phyloP scores from a whole-genome alignment of 345 rosid genomes.

The Clausena lansium region DNA sequence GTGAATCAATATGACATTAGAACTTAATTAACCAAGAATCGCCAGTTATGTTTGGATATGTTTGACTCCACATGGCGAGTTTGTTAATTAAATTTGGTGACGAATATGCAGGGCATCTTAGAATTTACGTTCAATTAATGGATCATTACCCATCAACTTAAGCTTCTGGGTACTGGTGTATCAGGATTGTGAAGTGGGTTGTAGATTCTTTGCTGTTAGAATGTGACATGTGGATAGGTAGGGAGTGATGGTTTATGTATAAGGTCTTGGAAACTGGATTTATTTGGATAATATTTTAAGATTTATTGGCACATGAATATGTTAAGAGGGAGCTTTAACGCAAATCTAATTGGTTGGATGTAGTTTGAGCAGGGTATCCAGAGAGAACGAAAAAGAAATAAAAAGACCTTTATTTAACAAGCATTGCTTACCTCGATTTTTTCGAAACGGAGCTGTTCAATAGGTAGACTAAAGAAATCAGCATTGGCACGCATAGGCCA shows the following conservation, averaged over 20 bases:
- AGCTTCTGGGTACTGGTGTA: not conserved
- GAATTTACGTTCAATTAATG: not conserved
- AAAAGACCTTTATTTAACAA: slow-evolving; percentile 7
- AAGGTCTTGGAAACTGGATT: not conserved
- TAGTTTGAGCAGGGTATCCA: not conserved
- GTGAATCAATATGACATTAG: not conserved
- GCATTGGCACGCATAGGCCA: slow-evolving; percentile 99
- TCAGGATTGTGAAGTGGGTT: not conserved
- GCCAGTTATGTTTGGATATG: not conserved
- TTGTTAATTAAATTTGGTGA: not conserved
- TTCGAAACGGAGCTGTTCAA: slow-evolving; percentile 30
- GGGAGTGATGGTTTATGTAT: not conserved
- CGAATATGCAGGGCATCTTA: not conserved
- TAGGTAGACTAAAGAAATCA: slow-evolving; percentile 68
- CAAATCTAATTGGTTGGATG: not conserved
- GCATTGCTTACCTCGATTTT: slow-evolving; percentile 60
- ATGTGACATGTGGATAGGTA: not conserved
- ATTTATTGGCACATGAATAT: not conserved
- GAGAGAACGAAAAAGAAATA: not conserved
- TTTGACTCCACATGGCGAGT: not conserved
- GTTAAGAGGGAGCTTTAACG: not conserved
- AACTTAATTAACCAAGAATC: too few species aligned
- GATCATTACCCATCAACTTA: not conserved
- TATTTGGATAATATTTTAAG: not conserved
- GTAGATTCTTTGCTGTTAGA: not conserved